Evolutionary conservation across 495 filamentous ascomycete genomes (phyloP).

Genomic region (Cercophora sp.): DNA sequence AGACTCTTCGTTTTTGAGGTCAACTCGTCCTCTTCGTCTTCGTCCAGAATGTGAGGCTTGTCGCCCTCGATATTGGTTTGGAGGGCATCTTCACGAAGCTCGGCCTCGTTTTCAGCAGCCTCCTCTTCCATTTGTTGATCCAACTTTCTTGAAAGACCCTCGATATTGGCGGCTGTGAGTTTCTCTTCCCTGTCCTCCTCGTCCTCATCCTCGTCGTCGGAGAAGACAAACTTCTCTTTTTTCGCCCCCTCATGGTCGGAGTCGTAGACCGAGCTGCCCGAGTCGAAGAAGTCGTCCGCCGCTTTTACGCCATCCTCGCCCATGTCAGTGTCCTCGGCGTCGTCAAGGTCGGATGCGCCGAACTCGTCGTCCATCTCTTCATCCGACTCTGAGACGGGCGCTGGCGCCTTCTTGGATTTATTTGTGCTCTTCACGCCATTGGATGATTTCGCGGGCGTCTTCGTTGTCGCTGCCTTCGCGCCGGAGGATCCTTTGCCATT

Average conservation of each 20-base stretch:
- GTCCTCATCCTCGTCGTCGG: conserved; percentile 90
- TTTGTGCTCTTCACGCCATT: conserved; percentile 37
- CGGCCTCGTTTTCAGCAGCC: conserved; percentile 71
- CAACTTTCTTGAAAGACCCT: conserved; percentile 76
- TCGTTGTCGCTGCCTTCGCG: conserved; percentile 28
- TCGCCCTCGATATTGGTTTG: conserved; percentile 95
- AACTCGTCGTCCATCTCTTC: conserved; percentile 50
- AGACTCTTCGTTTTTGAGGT: conserved; percentile 45
- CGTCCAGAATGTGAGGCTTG: conserved; percentile 65
- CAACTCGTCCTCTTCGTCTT: conserved; percentile 47
- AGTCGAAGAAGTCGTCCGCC: conserved; percentile 55
- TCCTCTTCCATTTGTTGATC: conserved; percentile 66
- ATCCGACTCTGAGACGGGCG: conserved; percentile 40
- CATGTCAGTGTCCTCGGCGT: conserved; percentile 47
- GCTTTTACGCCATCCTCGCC: conserved; percentile 36
- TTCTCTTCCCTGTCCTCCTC: conserved; percentile 84
- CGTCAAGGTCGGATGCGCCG: conserved; percentile 52
- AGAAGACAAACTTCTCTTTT: conserved; percentile 68
- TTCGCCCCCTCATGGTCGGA: conserved; percentile 68
- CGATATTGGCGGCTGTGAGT: conserved; percentile 94
- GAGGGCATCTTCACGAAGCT: conserved; percentile 80
- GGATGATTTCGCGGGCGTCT: conserved; percentile 31
- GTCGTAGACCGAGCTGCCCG: conserved; percentile 65
- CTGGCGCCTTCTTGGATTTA: conserved; percentile 45
- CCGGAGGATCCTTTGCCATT: conserved; percentile 27